Base-by-base conservation (phyloP, 2,329 filamentous ascomycete genomes). In the Periglandula ipomoeae region DNA sequence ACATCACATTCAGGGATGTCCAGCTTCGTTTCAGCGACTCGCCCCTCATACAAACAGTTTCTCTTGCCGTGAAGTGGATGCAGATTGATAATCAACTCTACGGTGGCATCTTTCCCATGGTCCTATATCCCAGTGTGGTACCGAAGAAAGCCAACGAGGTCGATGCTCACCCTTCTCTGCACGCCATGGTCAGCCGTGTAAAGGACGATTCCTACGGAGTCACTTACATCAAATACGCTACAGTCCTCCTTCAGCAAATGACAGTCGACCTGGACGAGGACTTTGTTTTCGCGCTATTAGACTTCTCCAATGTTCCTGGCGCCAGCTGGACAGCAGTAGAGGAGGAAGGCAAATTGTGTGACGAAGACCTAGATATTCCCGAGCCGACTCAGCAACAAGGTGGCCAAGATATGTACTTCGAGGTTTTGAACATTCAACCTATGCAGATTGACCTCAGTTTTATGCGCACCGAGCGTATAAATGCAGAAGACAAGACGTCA, bases 201-300 rank as follows among this genome's bases (percentile, higher is more conserved):
- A 98, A 98, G 71, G 93, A 98, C 60, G 91, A 98, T 61, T 95
- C 90, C 1, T 98, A 97, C 61, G 93, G 93, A 59, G 93, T 98
- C 20, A 73, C 96, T 9, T 98, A 98, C 68, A 90, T 98, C 76
- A 98, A 98, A 66, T 98, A 98, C 65, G 91, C 93, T 20, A 95
- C 91, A 0, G 68, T 98, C 41, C 72, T 98, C 27, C 72, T 98
- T 41, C 93, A 98, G 66, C 90, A 98, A 66, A 96, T 98, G 90
- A 98, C 93, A 0, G 76, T 98, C 2, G 93, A 98, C 59, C 82
- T 98, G 44, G 93, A 98, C 55, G 93, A 98, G 60, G 93, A 98
- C 64, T 98, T 98, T 68, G 90, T 98, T 50, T 95, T 95, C 64
- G 90, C 93, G 0, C 79, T 98, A 53, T 73, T 98, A 2, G 94